phyloP scores from a whole-genome alignment of 228 moss, liverwort and hornwort species.

The Sphagnum magellanicum region DNA sequence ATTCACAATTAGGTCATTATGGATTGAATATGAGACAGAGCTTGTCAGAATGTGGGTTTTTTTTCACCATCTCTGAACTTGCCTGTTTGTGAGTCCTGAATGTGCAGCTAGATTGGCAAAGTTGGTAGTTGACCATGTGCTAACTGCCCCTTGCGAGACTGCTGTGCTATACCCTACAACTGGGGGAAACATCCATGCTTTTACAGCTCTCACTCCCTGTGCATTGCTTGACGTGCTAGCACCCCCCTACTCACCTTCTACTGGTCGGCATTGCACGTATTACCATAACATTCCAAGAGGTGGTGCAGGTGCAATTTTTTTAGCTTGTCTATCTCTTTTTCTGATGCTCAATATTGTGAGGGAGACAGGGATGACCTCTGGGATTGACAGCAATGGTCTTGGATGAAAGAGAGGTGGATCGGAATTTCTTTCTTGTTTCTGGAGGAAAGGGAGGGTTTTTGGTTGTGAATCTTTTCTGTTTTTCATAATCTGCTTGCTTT shows the following conservation, averaged over 20 bases:
- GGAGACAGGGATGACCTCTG: too few species aligned
- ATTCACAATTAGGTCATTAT: too few species aligned
- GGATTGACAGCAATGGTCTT: too few species aligned
- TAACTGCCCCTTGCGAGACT: constrained; percentile 53
- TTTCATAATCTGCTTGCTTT: too few species aligned
- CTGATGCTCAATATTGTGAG: not conserved
- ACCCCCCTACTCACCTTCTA: constrained; percentile 63
- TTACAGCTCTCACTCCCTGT: constrained; percentile 83
- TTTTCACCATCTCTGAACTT: not conserved
- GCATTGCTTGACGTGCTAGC: constrained; percentile 93
- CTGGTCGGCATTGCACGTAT: constrained; percentile 92
- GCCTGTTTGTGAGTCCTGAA: not conserved
- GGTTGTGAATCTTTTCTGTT: too few species aligned
- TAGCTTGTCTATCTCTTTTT: not conserved
- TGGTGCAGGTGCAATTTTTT: not conserved
- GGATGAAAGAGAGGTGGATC: not conserved
- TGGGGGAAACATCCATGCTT: constrained; percentile 96
- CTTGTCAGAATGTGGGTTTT: not conserved
- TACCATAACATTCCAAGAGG: constrained; percentile 49
- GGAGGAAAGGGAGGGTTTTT: too few species aligned
- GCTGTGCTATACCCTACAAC: constrained; percentile 78
- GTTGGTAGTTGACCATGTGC: constrained; percentile 66
- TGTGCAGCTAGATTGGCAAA: constrained; percentile 66
- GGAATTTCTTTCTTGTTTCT: not conserved
- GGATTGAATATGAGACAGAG: not conserved